phyloP scores from a whole-genome alignment of 768 basidiomycete species.

The Amanita rimosa region DNA sequence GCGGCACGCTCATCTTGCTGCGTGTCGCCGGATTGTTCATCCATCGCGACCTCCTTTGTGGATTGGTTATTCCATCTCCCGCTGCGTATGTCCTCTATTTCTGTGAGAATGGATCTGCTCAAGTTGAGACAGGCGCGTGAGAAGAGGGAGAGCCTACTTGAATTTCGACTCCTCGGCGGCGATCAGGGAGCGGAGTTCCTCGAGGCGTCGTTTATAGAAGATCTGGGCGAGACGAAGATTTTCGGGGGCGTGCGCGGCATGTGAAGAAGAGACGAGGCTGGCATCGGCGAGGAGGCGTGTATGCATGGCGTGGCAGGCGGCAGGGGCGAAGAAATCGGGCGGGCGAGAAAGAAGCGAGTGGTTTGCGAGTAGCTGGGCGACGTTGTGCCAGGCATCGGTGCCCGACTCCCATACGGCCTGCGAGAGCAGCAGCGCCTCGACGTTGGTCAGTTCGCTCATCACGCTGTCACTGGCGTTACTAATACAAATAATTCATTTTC shows the following conservation, averaged over 20 bases:
- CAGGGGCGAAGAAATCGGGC: conserved; percentile 39
- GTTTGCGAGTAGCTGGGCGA: conserved; percentile 53
- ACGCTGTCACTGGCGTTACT: conserved; percentile 4
- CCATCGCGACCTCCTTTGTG: neutral
- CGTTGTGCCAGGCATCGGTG: conserved; percentile 50
- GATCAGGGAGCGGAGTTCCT: conserved; percentile 66
- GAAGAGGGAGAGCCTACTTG: conserved; percentile 36
- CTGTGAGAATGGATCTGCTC: conserved; percentile 48
- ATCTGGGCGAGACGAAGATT: conserved; percentile 68
- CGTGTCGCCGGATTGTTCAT: no score
- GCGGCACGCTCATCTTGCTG: no score
- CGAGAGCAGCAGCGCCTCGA: conserved; percentile 73
- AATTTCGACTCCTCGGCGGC: conserved; percentile 65
- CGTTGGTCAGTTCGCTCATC: conserved; percentile 20
- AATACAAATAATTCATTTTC: neutral
- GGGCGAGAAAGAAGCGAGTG: conserved; percentile 63
- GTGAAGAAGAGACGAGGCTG: conserved; percentile 50
- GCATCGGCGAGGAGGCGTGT: conserved; percentile 58
- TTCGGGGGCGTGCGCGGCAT: conserved; percentile 33
- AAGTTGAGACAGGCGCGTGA: neutral
- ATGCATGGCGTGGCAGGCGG: conserved; percentile 64
- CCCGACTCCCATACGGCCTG: conserved; percentile 85
- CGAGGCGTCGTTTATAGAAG: conserved; percentile 57
- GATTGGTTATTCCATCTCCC: conserved; percentile 48
- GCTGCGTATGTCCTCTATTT: conserved; percentile 67